phyloP scores from a whole-genome alignment of 306 rosid genomes.

The Cicer arietinum region DNA sequence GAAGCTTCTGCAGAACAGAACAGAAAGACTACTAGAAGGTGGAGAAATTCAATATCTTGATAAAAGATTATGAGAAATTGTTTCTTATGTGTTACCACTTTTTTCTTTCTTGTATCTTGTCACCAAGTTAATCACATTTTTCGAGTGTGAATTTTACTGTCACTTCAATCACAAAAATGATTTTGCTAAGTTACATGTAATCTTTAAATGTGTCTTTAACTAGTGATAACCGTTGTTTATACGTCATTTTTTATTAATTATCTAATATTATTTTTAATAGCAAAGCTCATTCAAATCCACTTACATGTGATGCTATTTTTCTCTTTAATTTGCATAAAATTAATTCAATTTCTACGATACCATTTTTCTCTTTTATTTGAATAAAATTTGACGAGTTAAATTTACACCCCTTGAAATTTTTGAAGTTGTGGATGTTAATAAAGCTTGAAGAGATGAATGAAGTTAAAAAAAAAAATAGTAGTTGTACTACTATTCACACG shows the following conservation, averaged over 20 bases:
- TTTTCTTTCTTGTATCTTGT: slow-evolving; percentile 12
- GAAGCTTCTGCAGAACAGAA: slow-evolving; percentile 55
- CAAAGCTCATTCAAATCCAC: background rate
- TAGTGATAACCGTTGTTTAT: too few species aligned
- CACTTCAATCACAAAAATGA: slow-evolving; percentile 6
- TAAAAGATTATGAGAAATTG: too few species aligned
- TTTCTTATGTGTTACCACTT: too few species aligned
- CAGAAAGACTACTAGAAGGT: slow-evolving; percentile 75
- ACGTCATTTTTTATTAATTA: too few species aligned
- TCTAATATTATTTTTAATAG: too few species aligned
- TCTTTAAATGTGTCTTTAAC: background rate
- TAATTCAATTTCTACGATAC: background rate
- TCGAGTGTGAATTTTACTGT: slow-evolving; percentile 42
- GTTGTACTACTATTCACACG: background rate
- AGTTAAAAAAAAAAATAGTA: background rate
- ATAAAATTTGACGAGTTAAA: too few species aligned
- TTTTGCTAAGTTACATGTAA: background rate
- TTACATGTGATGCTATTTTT: background rate
- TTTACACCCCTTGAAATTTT: background rate
- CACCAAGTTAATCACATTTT: slow-evolving; percentile 43
- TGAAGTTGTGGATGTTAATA: background rate
- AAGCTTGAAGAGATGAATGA: background rate
- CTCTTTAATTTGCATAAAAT: background rate
- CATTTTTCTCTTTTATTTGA: background rate
- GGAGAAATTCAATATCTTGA: slow-evolving; percentile 96